A percentile compares a stretch with the other conserved stretches of the same genome.
These are phyloP conservation scores for Heliocybe sulcata DNA, from an alignment of 1,284 basidiomycete genomes.

Conservation along the genomic window DNA sequence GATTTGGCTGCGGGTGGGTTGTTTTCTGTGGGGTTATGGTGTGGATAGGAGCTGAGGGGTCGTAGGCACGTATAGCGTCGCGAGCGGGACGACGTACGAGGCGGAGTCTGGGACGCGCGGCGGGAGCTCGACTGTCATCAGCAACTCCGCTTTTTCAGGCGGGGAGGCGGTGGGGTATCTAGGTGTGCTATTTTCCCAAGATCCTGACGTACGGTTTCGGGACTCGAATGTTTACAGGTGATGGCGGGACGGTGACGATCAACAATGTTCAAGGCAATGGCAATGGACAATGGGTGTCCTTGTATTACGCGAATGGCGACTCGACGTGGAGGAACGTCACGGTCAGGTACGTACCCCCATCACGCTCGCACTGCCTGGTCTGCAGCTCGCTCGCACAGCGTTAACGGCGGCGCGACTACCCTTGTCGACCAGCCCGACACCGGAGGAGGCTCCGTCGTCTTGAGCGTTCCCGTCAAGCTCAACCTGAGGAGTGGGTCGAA, in stretches of 20 bases:
- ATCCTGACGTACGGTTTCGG: neutral
- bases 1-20: slow-evolving; percentile 27
- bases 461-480: slow-evolving; percentile 51
- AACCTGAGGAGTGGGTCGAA: slow-evolving; percentile 43
- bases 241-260: slow-evolving; percentile 50
- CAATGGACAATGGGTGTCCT: slow-evolving; percentile 45
- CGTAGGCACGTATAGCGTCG: slow-evolving; percentile 41
- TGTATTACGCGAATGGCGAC: slow-evolving; percentile 54
- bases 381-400: slow-evolving; percentile 24
- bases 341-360: slow-evolving; percentile 32
- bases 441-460: slow-evolving; percentile 41
- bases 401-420: slow-evolving; percentile 47
- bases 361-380: neutral
- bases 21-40: neutral
- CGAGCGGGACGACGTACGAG: slow-evolving; percentile 46
- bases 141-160: slow-evolving; percentile 41
- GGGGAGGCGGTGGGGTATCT: slow-evolving; percentile 49
- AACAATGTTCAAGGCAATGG: slow-evolving; percentile 52
- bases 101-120: slow-evolving; percentile 46
- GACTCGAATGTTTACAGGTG: slow-evolving; percentile 24
- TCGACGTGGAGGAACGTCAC: slow-evolving; percentile 52
- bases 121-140: slow-evolving; percentile 37
- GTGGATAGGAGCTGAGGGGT: neutral
- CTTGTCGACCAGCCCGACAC: slow-evolving; percentile 51
- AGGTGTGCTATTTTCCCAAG: slow-evolving; percentile 23